Evolutionary conservation across 2,329 filamentous ascomycete genomes (phyloP).

Genomic region (Penicillium sp.): DNA sequence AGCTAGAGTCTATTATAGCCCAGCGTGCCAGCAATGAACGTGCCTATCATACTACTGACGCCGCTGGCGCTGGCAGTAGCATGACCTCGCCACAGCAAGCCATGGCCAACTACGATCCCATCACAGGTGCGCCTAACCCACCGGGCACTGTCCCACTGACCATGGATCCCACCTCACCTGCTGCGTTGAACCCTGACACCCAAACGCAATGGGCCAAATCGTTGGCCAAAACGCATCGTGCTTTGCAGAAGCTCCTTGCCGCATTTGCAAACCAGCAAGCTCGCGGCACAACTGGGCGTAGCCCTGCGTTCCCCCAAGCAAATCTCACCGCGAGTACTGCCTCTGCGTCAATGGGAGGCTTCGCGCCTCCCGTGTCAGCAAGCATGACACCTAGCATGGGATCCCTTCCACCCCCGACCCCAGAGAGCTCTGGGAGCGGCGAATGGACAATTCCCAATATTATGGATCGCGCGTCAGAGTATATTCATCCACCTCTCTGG

Average conservation of each 20-base stretch:
- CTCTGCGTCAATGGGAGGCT: constrained; percentile 13
- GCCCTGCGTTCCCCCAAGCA: constrained; percentile 23
- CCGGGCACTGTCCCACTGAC: constrained; percentile 28
- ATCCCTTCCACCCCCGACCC: constrained; percentile 48
- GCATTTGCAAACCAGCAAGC: constrained; percentile 35
- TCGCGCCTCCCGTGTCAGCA: constrained; percentile 22
- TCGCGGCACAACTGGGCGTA: constrained; percentile 17
- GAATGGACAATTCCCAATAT: constrained; percentile 50
- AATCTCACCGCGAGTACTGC: constrained; percentile 12
- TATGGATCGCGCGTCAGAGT: constrained; percentile 50
- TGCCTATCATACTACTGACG: constrained; percentile 25
- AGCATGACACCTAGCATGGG: constrained; percentile 37
- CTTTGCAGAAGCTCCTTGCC: constrained; percentile 48
- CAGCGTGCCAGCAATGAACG: constrained; percentile 43
- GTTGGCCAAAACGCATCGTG: constrained; percentile 48
- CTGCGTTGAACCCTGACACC: constrained; percentile 32
- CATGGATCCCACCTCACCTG: constrained; percentile 32
- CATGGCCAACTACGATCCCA: constrained; percentile 26
- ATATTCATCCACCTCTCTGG: constrained; percentile 52
- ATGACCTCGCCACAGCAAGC: constrained; percentile 22
- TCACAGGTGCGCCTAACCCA: constrained; percentile 34
- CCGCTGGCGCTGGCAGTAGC: constrained; percentile 11
- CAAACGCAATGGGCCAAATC: constrained; percentile 50
- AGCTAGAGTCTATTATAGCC: constrained; percentile 47
- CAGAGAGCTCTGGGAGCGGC: constrained; percentile 49